Conservation (phyloP, 129 eudicot genomes). For the Saposhnikovia divaricata region DNA sequence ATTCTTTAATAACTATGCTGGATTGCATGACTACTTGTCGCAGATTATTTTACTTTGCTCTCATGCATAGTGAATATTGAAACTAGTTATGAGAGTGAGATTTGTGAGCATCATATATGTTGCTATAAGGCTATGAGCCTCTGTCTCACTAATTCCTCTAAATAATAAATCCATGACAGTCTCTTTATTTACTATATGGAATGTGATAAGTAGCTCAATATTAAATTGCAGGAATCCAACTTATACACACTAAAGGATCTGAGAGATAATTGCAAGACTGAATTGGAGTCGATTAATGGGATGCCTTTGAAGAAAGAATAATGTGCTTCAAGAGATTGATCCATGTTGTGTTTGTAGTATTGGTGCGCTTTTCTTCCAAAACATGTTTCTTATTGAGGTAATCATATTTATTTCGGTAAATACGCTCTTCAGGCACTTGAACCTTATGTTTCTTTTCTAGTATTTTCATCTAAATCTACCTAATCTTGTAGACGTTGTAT, state of each 20-base stretch:
- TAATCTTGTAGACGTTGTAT: conserved; percentile 3
- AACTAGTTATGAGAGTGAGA: background rate
- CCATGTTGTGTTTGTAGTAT: conserved; percentile 4
- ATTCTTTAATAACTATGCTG: background rate
- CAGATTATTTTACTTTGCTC: background rate
- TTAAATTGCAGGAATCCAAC: conserved; percentile 47
- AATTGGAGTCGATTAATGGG: conserved; percentile 28
- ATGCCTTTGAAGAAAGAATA: conserved; percentile 18
- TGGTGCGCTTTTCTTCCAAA: background rate
- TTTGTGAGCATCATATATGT: background rate
- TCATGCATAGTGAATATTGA: background rate
- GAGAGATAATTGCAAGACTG: conserved; percentile 53
- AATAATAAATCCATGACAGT: background rate
- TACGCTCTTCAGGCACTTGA: no score
- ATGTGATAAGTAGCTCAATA: background rate
- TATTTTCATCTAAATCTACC: background rate
- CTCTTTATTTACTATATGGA: background rate
- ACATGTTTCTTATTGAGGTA: no score
- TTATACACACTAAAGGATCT: conserved; percentile 46
- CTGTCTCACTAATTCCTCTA: background rate
- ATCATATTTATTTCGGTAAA: no score
- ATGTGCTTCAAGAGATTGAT: conserved; percentile 8
- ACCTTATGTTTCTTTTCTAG: background rate
- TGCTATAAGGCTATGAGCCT: background rate
- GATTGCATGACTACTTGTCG: background rate